Percentiles rank a stretch among this genome's conserved stretches.
Conservation (phyloP, 495 filamentous ascomycete genomes). For the Evernia prunastri region DNA sequence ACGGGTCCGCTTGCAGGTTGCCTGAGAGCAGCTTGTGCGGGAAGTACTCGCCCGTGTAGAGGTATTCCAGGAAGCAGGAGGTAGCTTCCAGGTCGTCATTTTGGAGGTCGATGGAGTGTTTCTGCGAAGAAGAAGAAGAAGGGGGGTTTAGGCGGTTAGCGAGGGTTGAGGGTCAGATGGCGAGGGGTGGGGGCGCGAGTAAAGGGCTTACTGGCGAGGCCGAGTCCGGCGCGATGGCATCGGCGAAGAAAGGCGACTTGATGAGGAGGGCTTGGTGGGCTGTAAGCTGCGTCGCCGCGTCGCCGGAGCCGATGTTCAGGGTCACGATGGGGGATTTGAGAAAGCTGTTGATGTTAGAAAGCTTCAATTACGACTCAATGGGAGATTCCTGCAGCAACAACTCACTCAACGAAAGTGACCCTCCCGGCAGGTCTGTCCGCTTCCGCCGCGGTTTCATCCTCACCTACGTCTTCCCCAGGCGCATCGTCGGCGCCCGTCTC, state of each 20-base stretch:
- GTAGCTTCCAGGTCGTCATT: constrained; percentile 73
- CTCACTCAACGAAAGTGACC: constrained; percentile 26
- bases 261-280: constrained; percentile 75
- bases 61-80: constrained; percentile 82
- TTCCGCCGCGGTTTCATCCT: constrained; percentile 14
- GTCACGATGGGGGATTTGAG: constrained; percentile 76
- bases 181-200: neutral
- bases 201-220: neutral
- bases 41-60: constrained; percentile 90
- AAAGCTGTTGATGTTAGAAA: constrained; percentile 31
- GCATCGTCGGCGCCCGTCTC: constrained; percentile 21
- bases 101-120: constrained; percentile 60
- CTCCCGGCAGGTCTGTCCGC: constrained; percentile 7
- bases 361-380: neutral
- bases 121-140: too few relatives aligned
- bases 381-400: neutral
- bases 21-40: constrained; percentile 52
- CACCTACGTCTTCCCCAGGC: constrained; percentile 19
- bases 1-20: constrained; percentile 52
- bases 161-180: neutral
- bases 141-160: neutral
- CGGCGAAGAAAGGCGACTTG: constrained; percentile 67
- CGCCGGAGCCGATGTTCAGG: constrained; percentile 61
- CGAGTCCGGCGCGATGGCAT: constrained; percentile 39
- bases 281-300: constrained; percentile 54